Evolutionary conservation across 345 rosid genomes (phyloP), one percentile per base, ranked within the genome.

Genomic region (Dovyalis caffra): DNA sequence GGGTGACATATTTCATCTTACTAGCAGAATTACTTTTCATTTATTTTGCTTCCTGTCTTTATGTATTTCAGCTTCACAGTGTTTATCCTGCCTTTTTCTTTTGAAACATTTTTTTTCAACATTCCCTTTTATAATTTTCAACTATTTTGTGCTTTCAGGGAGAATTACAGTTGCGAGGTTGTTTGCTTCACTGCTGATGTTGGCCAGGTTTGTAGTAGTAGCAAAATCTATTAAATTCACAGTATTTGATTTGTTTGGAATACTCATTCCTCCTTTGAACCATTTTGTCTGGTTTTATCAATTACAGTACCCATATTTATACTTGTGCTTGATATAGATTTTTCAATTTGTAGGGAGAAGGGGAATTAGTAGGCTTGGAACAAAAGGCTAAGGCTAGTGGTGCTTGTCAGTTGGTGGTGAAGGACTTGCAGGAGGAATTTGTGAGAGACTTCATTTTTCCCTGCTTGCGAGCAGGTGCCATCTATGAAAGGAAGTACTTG

Each of bases 181-280:
- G 99, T 95, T 73, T 95, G 99, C 87, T 95, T 95, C 85, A 95
- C 99, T 8, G 98, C 97, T 0, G 98, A 95, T 77, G 99, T 95
- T 85, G 99, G 98, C 66, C 99, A 95, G 86, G 99, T 93, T 89
- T 74, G 82, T 69, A 53, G 20, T 26, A 47, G 15, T 34, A 66
- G 49, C 66, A 31, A 43, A 56, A n/a, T 2, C 8, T 37, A 31
- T n/a, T 62, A 26, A 14, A 37, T 68, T 12, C 34, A 66, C 20
- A 26, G 4, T 8, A 47, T 67, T 35, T 53, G 8, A 31, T 68
- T 68, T 32, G 18, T 51, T 56, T 25, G 35, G 64, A 51, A 14
- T 34, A 60, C 33, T 10, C 11, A 20, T 34, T 62, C 14, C 31
- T n/a, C 58, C 69, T 23, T 23, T 56, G 0, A 31, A 9, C 47